Conservation (phyloP, 768 basidiomycete genomes). For the Suillus paluster region DNA sequence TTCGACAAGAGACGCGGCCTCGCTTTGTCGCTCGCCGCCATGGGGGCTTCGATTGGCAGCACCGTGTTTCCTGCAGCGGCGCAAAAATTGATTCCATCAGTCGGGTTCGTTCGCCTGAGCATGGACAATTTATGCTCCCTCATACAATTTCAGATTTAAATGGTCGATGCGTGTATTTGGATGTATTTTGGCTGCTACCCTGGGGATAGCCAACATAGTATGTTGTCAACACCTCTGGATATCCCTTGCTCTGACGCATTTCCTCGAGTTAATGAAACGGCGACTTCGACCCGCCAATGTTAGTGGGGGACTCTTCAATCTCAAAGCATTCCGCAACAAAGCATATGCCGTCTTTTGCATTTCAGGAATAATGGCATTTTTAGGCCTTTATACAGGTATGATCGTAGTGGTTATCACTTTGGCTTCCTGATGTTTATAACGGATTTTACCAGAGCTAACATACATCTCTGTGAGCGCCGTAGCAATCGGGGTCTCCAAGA, state of each 20-base stretch:
- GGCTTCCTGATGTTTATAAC: slow-evolving; percentile 11
- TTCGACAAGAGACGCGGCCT: slow-evolving; percentile 58
- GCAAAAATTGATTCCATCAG: slow-evolving; percentile 53
- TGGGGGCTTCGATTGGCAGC: slow-evolving; percentile 73
- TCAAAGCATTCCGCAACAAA: slow-evolving; percentile 48
- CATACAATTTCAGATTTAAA: slow-evolving; percentile 54
- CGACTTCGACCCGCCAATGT: slow-evolving; percentile 58
- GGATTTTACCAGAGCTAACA: slow-evolving; percentile 54
- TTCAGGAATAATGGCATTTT: slow-evolving; percentile 59
- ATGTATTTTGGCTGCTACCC: slow-evolving; percentile 57
- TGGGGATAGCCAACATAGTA: slow-evolving; percentile 61
- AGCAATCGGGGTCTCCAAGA: slow-evolving; percentile 47
- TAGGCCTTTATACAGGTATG: slow-evolving; percentile 72
- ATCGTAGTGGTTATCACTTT: neutral
- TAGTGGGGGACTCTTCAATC: slow-evolving; percentile 62
- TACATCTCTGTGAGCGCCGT: slow-evolving; percentile 67
- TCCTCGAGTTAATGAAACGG: slow-evolving; percentile 38
- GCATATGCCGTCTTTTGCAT: slow-evolving; percentile 60
- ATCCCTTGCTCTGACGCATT: neutral
- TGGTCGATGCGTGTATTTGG: slow-evolving; percentile 80
- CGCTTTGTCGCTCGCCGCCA: slow-evolving; percentile 64
- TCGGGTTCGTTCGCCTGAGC: slow-evolving; percentile 50
- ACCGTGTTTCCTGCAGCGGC: slow-evolving; percentile 66
- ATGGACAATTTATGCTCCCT: neutral
- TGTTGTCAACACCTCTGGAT: slow-evolving; percentile 22